Evolutionary conservation across 78 protist species (phyloP), one percentile per base, ranked within the genome.

Genomic region (Pelomyxa schiedti): DNA sequence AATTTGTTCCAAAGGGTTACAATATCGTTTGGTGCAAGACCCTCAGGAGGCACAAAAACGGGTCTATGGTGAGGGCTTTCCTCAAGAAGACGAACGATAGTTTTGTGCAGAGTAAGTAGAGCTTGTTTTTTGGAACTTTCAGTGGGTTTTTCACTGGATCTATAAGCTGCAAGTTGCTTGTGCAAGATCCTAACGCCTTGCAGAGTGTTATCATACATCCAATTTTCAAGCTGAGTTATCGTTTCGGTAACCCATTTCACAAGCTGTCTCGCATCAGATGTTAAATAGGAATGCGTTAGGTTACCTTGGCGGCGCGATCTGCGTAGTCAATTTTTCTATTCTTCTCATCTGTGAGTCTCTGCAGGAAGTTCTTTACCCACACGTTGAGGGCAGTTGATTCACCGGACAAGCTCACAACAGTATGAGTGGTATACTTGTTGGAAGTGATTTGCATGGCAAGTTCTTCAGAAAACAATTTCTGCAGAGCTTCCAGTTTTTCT

Each of bases 231-330:
- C 58, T 16, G 16, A 16, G 58, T 16, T 16, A 16, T 47, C 32
- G 58, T 16, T 16, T 47, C 58, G 58, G 58, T 16, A 16, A 47
- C 16, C 58, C 58, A 47, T 16, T 16, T 58, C 28, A 75, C 74
- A 32, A 83, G 53, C 29, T 30, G 76, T 43, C 58, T 42, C 42
- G 88, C 81, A 70, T 78, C 72, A n/a, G n/a, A n/a, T n/a, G n/a
- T n/a, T n/a, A n/a, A n/a, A n/a, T n/a, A n/a, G n/a, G n/a, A n/a
- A n/a, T n/a, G n/a, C n/a, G n/a, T n/a, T n/a, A 16, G 58, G 58
- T 47, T 16, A 47, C 32, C 32, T 16, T 16, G 58, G 32, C 32
- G 32, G 58, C 58, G 58, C 58, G 58, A 16, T 47, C 58, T 16
- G 16, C 58, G 58, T 47, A 47, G 58, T 47, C 58, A 16, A 47